Base-by-base conservation (phyloP, 306 rosid species). In the Corylus heterophylla region DNA sequence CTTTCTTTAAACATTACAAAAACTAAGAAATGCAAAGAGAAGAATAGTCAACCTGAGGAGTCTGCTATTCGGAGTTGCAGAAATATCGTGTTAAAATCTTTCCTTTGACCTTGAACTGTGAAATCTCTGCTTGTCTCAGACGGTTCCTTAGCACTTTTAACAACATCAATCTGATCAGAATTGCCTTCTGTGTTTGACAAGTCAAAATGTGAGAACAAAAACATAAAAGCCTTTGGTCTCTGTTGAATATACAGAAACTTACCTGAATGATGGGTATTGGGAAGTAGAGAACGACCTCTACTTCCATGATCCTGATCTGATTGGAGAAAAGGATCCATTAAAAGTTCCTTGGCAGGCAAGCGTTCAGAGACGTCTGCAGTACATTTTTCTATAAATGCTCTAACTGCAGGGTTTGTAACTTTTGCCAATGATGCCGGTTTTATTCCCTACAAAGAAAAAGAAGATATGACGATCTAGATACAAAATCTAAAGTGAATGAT, bases 351-450 rank as follows among this genome's bases (percentile, higher is more conserved):
- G 17, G 99, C 99, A 76, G 98, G 45, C 84, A 96, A 85, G 58
- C 97, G 92, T 51, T 93, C 87, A 7, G 98, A 89, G 31, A 78
- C 99, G 75, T 88, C 75, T 56, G 94, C 89, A 47, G 90, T 89
- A 85, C 99, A 96, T 81, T 93, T 96, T 76, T 89, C 97, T 29
- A 96, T 91, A 81, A 96, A 93, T 78, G 90, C 87, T 84, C 51
- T 93, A 71, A 96, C 90, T 75, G 82, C 81, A 61, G 85, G 87
- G 83, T 96, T 84, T 54, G 83, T 77, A 44, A 96, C 98, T 86
- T 90, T 96, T 49, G 89, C 92, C 85, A 96, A 76, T 45, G 98
- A 96, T 39, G 96, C 97, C 39, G 98, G 98, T 86, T 91, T 96
- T 81, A 87, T 85, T 79, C 99, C 99, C 99, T 96, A 76, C 62